phyloP scores from a whole-genome alignment of 139 green algal genomes.

The Coccomyxa sp. region DNA sequence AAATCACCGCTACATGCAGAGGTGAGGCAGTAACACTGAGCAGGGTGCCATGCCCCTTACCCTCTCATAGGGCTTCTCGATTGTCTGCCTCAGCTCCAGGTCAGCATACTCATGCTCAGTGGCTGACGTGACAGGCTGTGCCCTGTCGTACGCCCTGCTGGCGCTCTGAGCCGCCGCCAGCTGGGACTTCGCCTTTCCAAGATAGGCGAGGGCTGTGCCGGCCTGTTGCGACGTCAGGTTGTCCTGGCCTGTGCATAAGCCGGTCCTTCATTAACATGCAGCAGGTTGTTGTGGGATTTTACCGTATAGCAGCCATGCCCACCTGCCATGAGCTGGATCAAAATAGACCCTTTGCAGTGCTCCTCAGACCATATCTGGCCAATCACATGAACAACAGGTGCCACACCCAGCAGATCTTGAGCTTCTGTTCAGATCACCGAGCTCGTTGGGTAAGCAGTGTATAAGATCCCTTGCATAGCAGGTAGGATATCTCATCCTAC shows the following conservation, averaged over 20 bases:
- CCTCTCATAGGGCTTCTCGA: neutral
- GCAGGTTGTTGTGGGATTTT: too few relatives aligned
- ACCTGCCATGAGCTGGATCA: too few relatives aligned
- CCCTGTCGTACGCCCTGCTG: constrained; percentile 16
- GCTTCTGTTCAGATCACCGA: too few relatives aligned
- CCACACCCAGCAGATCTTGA: too few relatives aligned
- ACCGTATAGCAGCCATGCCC: too few relatives aligned
- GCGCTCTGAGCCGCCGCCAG: constrained; percentile 6
- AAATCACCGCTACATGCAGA: neutral
- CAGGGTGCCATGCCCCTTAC: neutral
- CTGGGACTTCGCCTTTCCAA: neutral
- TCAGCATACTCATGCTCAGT: constrained; percentile 20
- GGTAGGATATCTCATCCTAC: neutral
- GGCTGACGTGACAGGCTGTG: constrained; percentile 12
- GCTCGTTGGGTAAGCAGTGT: too few relatives aligned
- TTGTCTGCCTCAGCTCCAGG: neutral
- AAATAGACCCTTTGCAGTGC: too few relatives aligned
- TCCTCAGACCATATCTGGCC: too few relatives aligned
- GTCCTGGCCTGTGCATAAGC: constrained; percentile 1
- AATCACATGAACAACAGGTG: too few relatives aligned
- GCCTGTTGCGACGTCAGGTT: neutral
- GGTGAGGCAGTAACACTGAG: too few relatives aligned
- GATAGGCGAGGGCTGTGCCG: constrained; percentile 2
- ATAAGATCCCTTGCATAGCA: too few relatives aligned
- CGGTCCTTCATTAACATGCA: neutral